Conservation (phyloP, 306 rosid species). For the Ochetophila trinervis region DNA sequence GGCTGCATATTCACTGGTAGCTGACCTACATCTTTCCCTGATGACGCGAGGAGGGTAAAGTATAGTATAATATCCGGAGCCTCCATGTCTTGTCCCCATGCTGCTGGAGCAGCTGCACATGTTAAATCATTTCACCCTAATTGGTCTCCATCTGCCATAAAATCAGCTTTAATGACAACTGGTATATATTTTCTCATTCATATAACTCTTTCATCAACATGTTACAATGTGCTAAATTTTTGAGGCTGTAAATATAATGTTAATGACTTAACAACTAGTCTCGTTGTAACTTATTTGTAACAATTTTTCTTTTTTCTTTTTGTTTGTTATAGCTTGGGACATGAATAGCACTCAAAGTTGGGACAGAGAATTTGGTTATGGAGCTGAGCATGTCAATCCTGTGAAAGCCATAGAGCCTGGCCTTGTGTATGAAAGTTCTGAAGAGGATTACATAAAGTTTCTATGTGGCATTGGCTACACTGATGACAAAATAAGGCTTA, state of each 20-base stretch:
- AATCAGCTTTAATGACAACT: slow-evolving; percentile 17
- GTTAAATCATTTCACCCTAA: no score
- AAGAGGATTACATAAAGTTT: slow-evolving; percentile 28
- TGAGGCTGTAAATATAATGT: no score
- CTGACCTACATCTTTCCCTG: background rate
- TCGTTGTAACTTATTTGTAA: no score
- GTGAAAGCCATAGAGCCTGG: slow-evolving; percentile 31
- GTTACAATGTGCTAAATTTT: background rate
- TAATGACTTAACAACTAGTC: no score
- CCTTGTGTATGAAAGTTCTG: no score
- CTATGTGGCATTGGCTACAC: slow-evolving; percentile 22
- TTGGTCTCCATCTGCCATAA: no score
- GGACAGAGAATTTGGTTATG: slow-evolving; percentile 32
- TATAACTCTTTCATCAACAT: background rate
- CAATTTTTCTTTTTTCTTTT: background rate
- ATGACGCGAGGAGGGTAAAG: slow-evolving; percentile 20
- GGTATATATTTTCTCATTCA: slow-evolving; percentile 6
- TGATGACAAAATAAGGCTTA: slow-evolving; percentile 1
- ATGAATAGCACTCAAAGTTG: slow-evolving; percentile 1
- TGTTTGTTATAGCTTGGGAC: slow-evolving; percentile 11
- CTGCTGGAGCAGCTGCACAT: slow-evolving; percentile 30
- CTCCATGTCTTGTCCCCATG: slow-evolving; percentile 39
- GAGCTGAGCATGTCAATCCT: slow-evolving; percentile 35
- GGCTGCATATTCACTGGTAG: slow-evolving; percentile 21
- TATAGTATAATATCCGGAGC: slow-evolving; percentile 22